Evolutionary conservation across 257 asterid genomes (phyloP), one percentile per base, ranked within the genome.

Genomic region (Craterostigma plantagineum): DNA sequence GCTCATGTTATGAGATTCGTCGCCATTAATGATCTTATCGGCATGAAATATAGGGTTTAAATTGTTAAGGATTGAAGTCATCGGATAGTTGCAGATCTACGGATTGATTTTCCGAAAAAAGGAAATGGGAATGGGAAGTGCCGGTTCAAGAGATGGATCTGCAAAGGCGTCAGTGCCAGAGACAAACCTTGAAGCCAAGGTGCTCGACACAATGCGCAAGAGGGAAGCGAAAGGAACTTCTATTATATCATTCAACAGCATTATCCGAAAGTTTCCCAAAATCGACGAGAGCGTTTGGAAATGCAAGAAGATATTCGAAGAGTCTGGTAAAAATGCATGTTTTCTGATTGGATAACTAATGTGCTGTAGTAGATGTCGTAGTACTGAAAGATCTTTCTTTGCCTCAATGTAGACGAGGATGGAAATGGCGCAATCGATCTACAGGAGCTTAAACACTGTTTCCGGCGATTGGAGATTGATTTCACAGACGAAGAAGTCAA

Each of bases 61-160:
- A 23, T 23, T 6, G 6, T 23, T 23, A 6, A 23, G 6, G 30
- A 6, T 23, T n/a, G n/a, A n/a, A n/a, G n/a, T n/a, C n/a, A n/a
- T n/a, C n/a, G n/a, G n/a, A n/a, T n/a, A n/a, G n/a, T n/a, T 23
- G 30, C 30, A 23, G 30, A 23, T 23, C 30, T 23, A 48, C 58
- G 17, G 27, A 52, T n/a, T n/a, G n/a, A n/a, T n/a, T n/a, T n/a
- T n/a, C n/a, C n/a, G n/a, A n/a, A n/a, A n/a, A n/a, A n/a, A n/a
- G n/a, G n/a, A 61, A n/a, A n/a, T n/a, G n/a, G n/a, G n/a, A 52
- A 86, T 86, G 97, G 94, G 94, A 65, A 81, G 71, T 43, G 65
- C 56, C 34, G 52, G 64, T n/a, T 75, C 61, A 40, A 86, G 53
- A 68, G 60, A 39, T 47, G 91, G 64, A 42, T 74, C 75, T 54